Conservation (phyloP, 345 rosid genomes). For the Aethionema arabicum region DNA sequence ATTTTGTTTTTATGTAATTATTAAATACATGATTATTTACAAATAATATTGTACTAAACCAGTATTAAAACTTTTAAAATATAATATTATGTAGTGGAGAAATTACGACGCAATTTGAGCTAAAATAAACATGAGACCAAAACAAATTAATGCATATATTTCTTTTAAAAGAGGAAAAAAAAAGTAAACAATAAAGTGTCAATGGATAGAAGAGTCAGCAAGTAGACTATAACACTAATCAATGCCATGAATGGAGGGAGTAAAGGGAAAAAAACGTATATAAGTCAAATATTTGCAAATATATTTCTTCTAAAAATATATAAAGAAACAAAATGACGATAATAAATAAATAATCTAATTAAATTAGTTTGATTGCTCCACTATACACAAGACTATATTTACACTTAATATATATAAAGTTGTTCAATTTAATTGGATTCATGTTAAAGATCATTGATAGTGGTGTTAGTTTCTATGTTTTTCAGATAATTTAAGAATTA, state of each 20-base stretch:
- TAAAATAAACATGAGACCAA: too few species aligned
- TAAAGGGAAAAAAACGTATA: slow-evolving; percentile 22
- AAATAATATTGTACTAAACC: too few species aligned
- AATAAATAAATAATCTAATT: slow-evolving; percentile 12
- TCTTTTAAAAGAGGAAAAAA: neutral
- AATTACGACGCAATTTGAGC: too few species aligned
- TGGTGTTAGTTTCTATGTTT: neutral
- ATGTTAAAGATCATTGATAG: neutral
- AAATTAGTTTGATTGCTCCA: slow-evolving; percentile 28
- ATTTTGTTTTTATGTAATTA: too few species aligned
- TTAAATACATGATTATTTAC: too few species aligned
- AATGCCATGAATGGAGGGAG: slow-evolving; percentile 37
- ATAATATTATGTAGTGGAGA: too few species aligned
- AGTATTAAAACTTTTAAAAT: too few species aligned
- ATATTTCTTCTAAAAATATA: slow-evolving; percentile 13
- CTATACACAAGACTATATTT: slow-evolving; percentile 2
- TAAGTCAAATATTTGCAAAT: slow-evolving; percentile 29
- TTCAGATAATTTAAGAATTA: too few species aligned
- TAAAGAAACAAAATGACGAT: slow-evolving; percentile 11
- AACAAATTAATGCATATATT: neutral
- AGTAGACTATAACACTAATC: slow-evolving; percentile 24
- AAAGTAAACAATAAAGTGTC: neutral
- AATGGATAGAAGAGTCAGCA: neutral
- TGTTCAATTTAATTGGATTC: too few species aligned
- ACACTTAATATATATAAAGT: too few species aligned